Evolutionary conservation across 306 rosid species (phyloP).

Genomic region (Heteromeles arbutifolia): DNA sequence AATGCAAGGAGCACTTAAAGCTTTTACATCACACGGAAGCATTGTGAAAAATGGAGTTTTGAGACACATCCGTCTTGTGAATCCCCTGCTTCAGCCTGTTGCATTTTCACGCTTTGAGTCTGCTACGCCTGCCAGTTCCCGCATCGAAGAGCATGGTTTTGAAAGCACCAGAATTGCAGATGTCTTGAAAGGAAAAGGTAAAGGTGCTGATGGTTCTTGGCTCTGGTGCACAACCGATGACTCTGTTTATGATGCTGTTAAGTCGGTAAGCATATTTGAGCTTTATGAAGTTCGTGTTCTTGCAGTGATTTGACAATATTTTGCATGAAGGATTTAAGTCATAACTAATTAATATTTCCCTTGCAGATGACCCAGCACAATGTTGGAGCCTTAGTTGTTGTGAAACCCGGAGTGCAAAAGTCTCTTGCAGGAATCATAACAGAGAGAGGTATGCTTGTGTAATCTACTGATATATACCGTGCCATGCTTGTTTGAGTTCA

Average conservation of each 20-base stretch:
- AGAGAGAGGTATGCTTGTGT: slow-evolving; percentile 65
- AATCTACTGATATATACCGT: background rate
- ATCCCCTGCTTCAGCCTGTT: slow-evolving; percentile 65
- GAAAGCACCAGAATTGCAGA: slow-evolving; percentile 91
- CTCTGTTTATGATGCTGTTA: slow-evolving; percentile 89
- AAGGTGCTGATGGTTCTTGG: slow-evolving; percentile 98
- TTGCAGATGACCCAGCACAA: slow-evolving; percentile 95
- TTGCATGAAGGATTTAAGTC: slow-evolving; percentile 1
- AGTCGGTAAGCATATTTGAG: slow-evolving; percentile 64
- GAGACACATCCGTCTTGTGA: slow-evolving; percentile 68
- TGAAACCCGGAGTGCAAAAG: slow-evolving; percentile 68
- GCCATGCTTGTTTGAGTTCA: background rate
- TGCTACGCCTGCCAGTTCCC: slow-evolving; percentile 41
- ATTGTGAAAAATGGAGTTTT: slow-evolving; percentile 66
- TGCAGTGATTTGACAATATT: slow-evolving; percentile 1
- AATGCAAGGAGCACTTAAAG: slow-evolving; percentile 80
- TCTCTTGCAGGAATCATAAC: slow-evolving; percentile 90
- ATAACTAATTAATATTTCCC: slow-evolving; percentile 1
- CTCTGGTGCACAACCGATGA: slow-evolving; percentile 97
- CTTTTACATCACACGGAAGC: slow-evolving; percentile 52
- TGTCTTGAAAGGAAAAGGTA: slow-evolving; percentile 67
- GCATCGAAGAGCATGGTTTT: slow-evolving; percentile 92
- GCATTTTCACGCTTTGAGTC: slow-evolving; percentile 56
- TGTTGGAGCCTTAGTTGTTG: slow-evolving; percentile 95
- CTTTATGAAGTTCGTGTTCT: background rate